Conservation (phyloP, 2,329 filamentous ascomycete species). For the Trichophyton simii region DNA sequence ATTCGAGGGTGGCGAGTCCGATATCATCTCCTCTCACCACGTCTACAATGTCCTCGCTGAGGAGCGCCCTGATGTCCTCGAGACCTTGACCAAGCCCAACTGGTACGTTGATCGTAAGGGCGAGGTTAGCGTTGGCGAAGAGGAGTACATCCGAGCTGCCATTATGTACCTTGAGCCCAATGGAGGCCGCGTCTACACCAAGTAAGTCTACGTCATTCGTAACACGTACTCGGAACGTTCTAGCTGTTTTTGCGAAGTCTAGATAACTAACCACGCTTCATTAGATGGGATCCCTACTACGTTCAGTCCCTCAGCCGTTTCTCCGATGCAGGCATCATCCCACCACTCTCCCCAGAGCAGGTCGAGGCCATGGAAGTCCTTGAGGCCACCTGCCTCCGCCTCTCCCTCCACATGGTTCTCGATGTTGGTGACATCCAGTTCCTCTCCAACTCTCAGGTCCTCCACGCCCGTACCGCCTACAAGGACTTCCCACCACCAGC, state of each 20-base stretch:
- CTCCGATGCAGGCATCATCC: conserved; percentile 59
- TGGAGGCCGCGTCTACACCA: conserved; percentile 58
- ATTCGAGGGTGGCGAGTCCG: conserved; percentile 70
- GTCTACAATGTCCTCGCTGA: conserved; percentile 70
- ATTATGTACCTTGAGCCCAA: conserved; percentile 67
- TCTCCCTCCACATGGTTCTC: conserved; percentile 72
- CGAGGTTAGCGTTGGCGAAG: conserved; percentile 60
- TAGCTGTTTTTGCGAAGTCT: conserved; percentile 11
- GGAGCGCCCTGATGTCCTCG: conserved; percentile 65
- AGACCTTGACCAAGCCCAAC: conserved; percentile 60
- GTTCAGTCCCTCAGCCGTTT: conserved; percentile 64
- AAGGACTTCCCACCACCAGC: conserved; percentile 55
- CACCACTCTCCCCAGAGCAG: conserved; percentile 57
- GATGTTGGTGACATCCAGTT: conserved; percentile 86
- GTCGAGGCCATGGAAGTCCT: conserved; percentile 54
- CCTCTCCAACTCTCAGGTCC: conserved; percentile 62
- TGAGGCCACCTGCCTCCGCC: conserved; percentile 60
- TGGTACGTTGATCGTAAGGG: conserved; percentile 94
- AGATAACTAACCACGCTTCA: not conserved
- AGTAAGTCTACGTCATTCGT: conserved; percentile 32
- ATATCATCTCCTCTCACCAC: conserved; percentile 64
- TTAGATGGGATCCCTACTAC: conserved; percentile 73
- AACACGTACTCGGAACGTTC: not conserved
- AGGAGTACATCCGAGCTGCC: conserved; percentile 58
- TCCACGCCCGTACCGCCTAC: conserved; percentile 74